phyloP scores from a whole-genome alignment of 192 early-diverging fungal genomes.

The Entrophospora sp. region DNA sequence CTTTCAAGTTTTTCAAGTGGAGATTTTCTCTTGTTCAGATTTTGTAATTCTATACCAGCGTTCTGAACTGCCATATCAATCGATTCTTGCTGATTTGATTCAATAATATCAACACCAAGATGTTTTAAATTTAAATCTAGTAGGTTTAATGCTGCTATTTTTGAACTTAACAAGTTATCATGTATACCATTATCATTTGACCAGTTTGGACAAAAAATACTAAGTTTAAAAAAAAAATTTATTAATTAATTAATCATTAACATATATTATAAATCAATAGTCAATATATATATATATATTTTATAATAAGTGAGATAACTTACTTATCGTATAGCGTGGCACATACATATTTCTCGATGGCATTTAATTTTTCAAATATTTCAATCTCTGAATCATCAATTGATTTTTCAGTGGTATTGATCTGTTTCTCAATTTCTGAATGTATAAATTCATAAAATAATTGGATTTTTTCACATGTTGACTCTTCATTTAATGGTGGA shows the following conservation, averaged over 20 bases:
- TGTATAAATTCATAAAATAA: neutral
- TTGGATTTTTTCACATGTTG: conserved; percentile 7
- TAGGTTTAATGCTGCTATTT: conserved; percentile 53
- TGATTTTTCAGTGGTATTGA: neutral
- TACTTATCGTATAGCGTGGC: conserved; percentile 31
- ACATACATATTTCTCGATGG: conserved; percentile 31
- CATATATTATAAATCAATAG: neutral
- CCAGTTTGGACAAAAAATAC: conserved; percentile 25
- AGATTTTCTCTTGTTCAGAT: conserved; percentile 19
- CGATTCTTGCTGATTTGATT: conserved; percentile 10
- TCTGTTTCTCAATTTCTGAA: neutral
- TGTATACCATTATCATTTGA: conserved; percentile 41
- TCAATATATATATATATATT: neutral
- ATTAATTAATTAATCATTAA: neutral
- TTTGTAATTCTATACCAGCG: conserved; percentile 27
- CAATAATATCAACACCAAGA: conserved; percentile 36
- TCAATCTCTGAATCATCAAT: neutral
- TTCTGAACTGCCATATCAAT: conserved; percentile 23
- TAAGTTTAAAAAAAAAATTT: neutral
- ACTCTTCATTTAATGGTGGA: neutral
- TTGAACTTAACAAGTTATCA: conserved; percentile 50
- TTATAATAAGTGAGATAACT: no score
- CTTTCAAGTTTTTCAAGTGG: conserved; percentile 29
- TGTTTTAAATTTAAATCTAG: conserved; percentile 43
- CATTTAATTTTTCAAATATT: conserved; percentile 18